phyloP scores from a whole-genome alignment of 176 grass and related monocot genomes.

The Carex cristatella region DNA sequence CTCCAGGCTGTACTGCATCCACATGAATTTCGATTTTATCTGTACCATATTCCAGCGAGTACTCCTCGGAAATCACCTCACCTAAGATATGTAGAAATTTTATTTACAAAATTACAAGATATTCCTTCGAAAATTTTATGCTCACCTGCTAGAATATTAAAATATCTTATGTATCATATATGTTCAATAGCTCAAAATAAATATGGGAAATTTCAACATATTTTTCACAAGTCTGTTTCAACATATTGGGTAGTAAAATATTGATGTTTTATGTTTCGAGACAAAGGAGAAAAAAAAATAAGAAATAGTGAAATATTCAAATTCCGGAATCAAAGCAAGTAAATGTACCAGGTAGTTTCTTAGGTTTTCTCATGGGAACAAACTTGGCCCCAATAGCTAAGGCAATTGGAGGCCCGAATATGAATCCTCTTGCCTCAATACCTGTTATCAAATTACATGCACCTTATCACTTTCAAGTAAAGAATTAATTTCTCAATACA shows the following conservation, averaged over 20 bases:
- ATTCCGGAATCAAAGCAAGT: background rate
- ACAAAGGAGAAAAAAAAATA: background rate
- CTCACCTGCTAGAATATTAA: background rate
- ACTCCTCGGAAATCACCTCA: constrained; percentile 85
- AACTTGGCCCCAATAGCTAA: constrained; percentile 95
- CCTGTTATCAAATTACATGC: constrained; percentile 39
- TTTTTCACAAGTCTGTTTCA: background rate
- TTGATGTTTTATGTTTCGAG: background rate
- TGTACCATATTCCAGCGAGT: constrained; percentile 84
- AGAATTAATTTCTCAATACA: background rate
- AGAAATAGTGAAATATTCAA: background rate
- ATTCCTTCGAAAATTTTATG: background rate
- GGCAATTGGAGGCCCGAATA: constrained; percentile 92
- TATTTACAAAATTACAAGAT: background rate
- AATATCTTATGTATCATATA: background rate
- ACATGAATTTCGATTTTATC: constrained; percentile 98
- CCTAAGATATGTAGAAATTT: constrained; percentile 39
- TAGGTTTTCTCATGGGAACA: constrained; percentile 92
- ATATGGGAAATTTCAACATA: background rate
- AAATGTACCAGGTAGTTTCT: constrained; percentile 80
- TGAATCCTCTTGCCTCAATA: constrained; percentile 96
- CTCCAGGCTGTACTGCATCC: constrained; percentile 66
- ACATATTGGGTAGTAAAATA: background rate
- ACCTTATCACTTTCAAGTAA: background rate
- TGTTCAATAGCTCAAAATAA: background rate